Base-by-base conservation (phyloP, 1,284 basidiomycete species). In the Malassezia obtusa region DNA sequence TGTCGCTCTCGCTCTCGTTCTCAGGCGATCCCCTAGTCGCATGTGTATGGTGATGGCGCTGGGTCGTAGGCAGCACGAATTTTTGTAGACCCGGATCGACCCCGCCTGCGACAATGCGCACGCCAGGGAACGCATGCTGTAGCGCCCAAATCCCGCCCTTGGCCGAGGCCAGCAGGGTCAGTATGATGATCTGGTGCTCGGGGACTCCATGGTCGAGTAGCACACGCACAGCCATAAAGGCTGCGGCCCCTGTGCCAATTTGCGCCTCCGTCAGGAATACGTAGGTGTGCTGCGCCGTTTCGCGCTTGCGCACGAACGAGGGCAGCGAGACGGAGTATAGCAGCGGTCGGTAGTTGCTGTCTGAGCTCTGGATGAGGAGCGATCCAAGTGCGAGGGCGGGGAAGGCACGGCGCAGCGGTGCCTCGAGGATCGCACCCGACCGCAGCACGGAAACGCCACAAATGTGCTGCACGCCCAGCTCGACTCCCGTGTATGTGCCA, bases 201-300 rank as follows among this genome's bases (percentile, higher is more conserved):
- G 72, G 81, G 8, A 96, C 84, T n/a, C 91, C 90, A 67, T 98
- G 92, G 70, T 98, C 92, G 24, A 96, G 80, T 15, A 96, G 78
- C 4, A 94, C 82, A n/a, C 92, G 84, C 52, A 98, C 86, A 0
- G 89, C 87, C 92, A 96, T 96, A 75, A 91, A 85, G 0, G 88
- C 90, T 4, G 91, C 84, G 0, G 92, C 91, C 2, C 85, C 92
- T 0, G 91, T 96, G 4, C 89, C 89, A 74, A 96, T 89, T 83
- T 92, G 91, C 3, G 87, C 86, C 71, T 96, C 92, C 28, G 95
- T 79, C n/a, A 98, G 75, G 71, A 95, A 84, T 0, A 92, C 89
- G 78, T 83, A 89, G 2, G 86, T 78, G 38, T 84, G 77, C 53
- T 78, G 73, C 1, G 89, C 68, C 6, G 49, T 55, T 22, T 55